A percentile compares a stretch with the other conserved stretches of the same genome.
These are phyloP conservation scores for Penicillium crystallinum DNA, from an alignment of 495 filamentous ascomycete species.

Conservation along the genomic window DNA sequence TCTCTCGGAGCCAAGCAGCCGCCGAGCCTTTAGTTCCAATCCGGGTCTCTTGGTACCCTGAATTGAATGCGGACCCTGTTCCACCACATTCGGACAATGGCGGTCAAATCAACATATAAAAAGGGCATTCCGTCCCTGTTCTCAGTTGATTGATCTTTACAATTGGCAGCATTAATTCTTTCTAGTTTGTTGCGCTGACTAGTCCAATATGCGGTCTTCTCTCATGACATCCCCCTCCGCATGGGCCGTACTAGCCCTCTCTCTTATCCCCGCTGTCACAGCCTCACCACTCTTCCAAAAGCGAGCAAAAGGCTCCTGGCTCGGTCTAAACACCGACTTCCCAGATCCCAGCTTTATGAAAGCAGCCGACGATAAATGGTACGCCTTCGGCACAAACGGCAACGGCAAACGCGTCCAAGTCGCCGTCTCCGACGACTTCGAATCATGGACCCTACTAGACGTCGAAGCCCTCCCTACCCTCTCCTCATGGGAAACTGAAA, in stretches of 20 bases:
- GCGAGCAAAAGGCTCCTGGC: conserved; percentile 19
- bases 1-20: conserved; percentile 1
- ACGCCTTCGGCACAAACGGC: conserved; percentile 38
- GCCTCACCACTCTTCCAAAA: conserved; percentile 15
- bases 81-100: not conserved
- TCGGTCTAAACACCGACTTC: conserved; percentile 32
- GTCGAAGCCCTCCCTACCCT: conserved; percentile 34
- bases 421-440: conserved; percentile 31
- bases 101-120: conserved; percentile 2
- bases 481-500: conserved; percentile 29
- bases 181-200: not conserved
- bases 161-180: not conserved
- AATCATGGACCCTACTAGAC: conserved; percentile 32
- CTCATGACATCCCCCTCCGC: not conserved
- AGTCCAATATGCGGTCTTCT: conserved; percentile 7
- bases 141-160: not conserved
- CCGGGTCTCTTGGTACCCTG: not conserved
- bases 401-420: conserved; percentile 33
- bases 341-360: conserved; percentile 36
- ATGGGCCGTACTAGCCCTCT: conserved; percentile 10
- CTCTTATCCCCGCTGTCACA: conserved; percentile 7
- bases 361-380: conserved; percentile 29
- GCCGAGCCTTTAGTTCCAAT: not conserved
- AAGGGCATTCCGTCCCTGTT: not conserved
- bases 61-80: not conserved